phyloP scores from a whole-genome alignment of 805 yeast genomes.

The Pichia paraexigua region DNA sequence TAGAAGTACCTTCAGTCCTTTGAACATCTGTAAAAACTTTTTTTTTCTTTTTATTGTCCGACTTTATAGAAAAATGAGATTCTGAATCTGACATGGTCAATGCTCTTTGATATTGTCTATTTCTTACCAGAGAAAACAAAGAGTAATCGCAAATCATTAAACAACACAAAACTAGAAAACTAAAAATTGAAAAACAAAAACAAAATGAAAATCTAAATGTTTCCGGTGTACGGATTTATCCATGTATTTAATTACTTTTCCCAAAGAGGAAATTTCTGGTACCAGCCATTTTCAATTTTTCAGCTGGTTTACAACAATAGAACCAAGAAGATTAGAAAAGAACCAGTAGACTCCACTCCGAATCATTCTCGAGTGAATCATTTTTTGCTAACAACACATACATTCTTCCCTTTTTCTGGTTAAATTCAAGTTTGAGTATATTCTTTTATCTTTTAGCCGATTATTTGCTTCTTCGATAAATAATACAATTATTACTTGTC shows the following conservation, averaged over 20 bases:
- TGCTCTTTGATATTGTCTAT: neutral
- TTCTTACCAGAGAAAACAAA: neutral
- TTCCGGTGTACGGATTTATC: constrained; percentile 1
- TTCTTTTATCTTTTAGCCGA: no score
- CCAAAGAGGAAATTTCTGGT: neutral
- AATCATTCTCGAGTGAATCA: no score
- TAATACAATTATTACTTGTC: neutral
- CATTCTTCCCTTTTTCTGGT: no score
- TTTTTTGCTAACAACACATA: no score
- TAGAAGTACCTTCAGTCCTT: neutral
- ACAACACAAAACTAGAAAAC: neutral
- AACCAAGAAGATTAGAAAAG: neutral
- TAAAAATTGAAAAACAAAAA: neutral
- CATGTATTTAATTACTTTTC: neutral
- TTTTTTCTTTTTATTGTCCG: neutral
- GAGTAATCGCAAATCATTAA: neutral
- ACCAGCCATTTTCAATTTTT: constrained; percentile 3
- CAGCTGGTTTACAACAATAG: neutral
- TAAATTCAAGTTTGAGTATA: no score
- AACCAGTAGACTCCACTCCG: no score
- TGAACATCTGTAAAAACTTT: neutral
- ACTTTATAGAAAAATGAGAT: neutral
- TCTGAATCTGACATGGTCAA: neutral
- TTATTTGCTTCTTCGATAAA: neutral
- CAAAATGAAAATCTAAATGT: neutral